Evolutionary conservation across 257 asterid genomes (phyloP).

Genomic region (Ehretia macrophylla): DNA sequence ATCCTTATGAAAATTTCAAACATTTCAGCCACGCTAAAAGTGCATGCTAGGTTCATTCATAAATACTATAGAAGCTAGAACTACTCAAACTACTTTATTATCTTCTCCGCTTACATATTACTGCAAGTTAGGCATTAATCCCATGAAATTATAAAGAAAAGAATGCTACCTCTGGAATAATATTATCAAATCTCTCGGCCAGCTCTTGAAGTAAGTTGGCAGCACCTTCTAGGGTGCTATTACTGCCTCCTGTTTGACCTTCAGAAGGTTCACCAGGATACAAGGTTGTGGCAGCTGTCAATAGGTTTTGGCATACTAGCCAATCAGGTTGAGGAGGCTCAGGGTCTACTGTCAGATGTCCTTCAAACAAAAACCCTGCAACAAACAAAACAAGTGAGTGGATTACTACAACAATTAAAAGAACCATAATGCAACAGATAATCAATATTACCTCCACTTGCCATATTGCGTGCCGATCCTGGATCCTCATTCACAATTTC

Average conservation of each 20-base stretch:
- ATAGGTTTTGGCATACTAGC: constrained; percentile 65
- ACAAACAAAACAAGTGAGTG: constrained; percentile 2
- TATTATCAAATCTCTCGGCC: constrained; percentile 50
- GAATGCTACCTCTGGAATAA: constrained; percentile 66
- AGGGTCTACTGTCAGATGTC: constrained; percentile 92
- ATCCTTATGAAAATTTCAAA: too few species aligned
- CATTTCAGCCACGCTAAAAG: too few species aligned
- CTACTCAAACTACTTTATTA: too few species aligned
- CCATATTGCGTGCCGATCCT: constrained; percentile 30
- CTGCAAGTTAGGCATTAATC: background rate
- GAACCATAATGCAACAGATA: background rate
- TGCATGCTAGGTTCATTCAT: too few species aligned
- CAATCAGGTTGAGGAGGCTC: constrained; percentile 94
- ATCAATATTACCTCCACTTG: constrained; percentile 47
- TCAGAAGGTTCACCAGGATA: constrained; percentile 63
- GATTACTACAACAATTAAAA: constrained; percentile 11
- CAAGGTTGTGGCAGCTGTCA: constrained; percentile 68
- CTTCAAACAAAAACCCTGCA: constrained; percentile 92
- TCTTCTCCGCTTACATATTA: too few species aligned
- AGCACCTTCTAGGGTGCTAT: constrained; percentile 34
- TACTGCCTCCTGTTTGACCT: constrained; percentile 27
- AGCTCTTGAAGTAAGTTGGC: constrained; percentile 44
- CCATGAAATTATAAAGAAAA: background rate
- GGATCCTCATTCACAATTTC: constrained; percentile 50
- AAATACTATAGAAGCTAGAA: too few species aligned